Percentiles rank a stretch among this genome's conserved stretches.
Evolutionary conservation across 768 basidiomycete genomes (phyloP).

Genomic region (Russula foetens): DNA sequence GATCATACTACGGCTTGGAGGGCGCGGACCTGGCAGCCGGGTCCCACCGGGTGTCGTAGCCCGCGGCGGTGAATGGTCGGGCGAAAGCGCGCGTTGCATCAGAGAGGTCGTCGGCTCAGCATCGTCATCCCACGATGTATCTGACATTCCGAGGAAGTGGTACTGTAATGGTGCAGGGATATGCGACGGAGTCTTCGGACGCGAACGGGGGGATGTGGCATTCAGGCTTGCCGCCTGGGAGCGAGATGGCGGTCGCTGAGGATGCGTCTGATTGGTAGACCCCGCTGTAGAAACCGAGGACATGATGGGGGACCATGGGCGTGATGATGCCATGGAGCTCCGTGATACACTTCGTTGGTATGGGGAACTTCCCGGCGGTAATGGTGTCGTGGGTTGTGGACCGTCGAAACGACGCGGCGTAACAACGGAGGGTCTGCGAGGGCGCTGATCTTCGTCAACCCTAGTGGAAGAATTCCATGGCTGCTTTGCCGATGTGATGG

Average conservation of each 20-base stretch:
- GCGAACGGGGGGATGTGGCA: conserved; percentile 48
- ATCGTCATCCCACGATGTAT: conserved; percentile 40
- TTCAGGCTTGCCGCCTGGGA: conserved; percentile 43
- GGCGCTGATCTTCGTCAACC: conserved; percentile 53
- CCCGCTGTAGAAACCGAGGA: conserved; percentile 19
- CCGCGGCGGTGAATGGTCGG: conserved; percentile 34
- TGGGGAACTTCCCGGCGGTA: conserved; percentile 6
- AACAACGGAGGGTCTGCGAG: conserved; percentile 41
- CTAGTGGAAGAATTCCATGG: conserved; percentile 81
- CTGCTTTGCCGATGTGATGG: conserved; percentile 19
- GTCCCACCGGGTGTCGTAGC: conserved; percentile 35
- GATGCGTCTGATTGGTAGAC: conserved; percentile 34
- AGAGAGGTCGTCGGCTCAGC: conserved; percentile 36
- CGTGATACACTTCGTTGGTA: conserved; percentile 18
- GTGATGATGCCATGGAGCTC: conserved; percentile 20
- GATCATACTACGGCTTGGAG: conserved; percentile 79
- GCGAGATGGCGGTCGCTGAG: conserved; percentile 42
- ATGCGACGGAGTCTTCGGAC: conserved; percentile 72
- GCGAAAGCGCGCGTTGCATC: conserved; percentile 59
- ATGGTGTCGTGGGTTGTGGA: neutral
- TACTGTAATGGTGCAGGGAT: conserved; percentile 57
- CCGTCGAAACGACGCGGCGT: conserved; percentile 17
- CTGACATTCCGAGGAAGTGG: conserved; percentile 41
- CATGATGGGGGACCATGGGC: conserved; percentile 19
- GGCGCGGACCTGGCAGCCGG: conserved; percentile 50